Evolutionary conservation across 768 basidiomycete genomes (phyloP).

Genomic region (Lactarius sp.): DNA sequence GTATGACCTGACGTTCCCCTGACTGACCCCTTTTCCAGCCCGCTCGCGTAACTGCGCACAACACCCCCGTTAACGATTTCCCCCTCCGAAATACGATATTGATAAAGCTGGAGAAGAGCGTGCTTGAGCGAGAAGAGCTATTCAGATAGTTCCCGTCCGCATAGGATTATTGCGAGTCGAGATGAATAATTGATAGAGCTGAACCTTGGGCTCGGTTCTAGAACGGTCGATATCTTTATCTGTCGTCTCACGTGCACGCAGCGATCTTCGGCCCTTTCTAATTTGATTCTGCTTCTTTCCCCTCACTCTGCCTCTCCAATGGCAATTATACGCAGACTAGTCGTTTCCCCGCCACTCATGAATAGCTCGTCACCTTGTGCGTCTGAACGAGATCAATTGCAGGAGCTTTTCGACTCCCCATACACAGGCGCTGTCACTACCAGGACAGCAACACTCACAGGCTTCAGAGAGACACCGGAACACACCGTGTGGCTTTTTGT

Average conservation of each 20-base stretch:
- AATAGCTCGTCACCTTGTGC: conserved; percentile 85
- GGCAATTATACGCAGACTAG: conserved; percentile 53
- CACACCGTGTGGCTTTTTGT: conserved; percentile 48
- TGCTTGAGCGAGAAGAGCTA: conserved; percentile 91
- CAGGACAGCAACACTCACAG: conserved; percentile 65
- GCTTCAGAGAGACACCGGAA: conserved; percentile 59
- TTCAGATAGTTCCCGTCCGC: conserved; percentile 49
- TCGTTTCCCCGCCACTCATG: conserved; percentile 59
- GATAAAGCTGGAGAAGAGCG: conserved; percentile 91
- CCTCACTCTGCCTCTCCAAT: conserved; percentile 33
- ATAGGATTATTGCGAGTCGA: conserved; percentile 1
- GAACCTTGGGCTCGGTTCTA: conserved; percentile 1
- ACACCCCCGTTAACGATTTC: conserved; percentile 74
- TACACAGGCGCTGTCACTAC: conserved; percentile 79
- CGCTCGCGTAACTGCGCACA: conserved; percentile 93
- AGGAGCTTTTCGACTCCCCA: conserved; percentile 57
- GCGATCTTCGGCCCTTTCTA: neutral
- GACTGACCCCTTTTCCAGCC: conserved; percentile 50
- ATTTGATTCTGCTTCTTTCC: neutral
- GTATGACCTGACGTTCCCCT: neutral
- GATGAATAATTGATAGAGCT: conserved; percentile 1
- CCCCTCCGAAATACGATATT: conserved; percentile 92
- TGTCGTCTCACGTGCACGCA: neutral
- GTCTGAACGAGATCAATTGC: conserved; percentile 58
- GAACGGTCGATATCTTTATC: conserved; percentile 17